Base-by-base conservation (phyloP, 805 yeast species). In the Sungouiozyma intestinalis region DNA sequence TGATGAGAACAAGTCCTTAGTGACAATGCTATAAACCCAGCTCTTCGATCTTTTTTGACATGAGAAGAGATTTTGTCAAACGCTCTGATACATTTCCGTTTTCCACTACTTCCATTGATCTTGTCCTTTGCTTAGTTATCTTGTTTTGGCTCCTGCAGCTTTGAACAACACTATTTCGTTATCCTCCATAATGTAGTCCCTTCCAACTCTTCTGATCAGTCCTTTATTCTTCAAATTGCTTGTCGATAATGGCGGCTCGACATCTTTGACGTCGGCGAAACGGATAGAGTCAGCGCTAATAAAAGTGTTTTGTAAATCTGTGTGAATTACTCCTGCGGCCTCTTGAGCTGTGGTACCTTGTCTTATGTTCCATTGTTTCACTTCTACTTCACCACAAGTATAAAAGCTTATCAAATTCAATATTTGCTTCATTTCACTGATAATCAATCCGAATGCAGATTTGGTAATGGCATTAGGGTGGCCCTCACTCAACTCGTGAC, bases 281-380 rank as follows among this genome's bases (percentile, higher is more conserved):
- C 81, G 81, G 55, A 75, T 71, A 21, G 87, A 83, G 44, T 79
- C 77, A 8, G 92, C 94, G 55, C 76, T 74, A 38, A 87, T 76
- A 58, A 87, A 87, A 0, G 94, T 83, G 53, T 79, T 76, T 64
- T 81, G 79, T 42, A 86, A 65, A 59, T 86, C 96, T 1, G 85
- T 81, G 59, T 87, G 96, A 45, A 87, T 87, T 29, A 81, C 80
- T 17, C 88, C 94, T 1, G 96, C 96, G 2, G 94, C 95, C 48
- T 84, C 84, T 33, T 90, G 88, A 2, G 94, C 95, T 32, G 76
- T 73, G 15, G 82, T 73, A 24, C 86, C 85, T 40, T 70, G 69
- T 57, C 88, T 72, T 42, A 87, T 71, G 15, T 87, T 82, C 97
- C 97, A 87, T 60, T 87, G 94, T 55, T 90, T 69, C 8, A 83